phyloP scores from a whole-genome alignment of 345 rosid species.

The Citrus maxima region DNA sequence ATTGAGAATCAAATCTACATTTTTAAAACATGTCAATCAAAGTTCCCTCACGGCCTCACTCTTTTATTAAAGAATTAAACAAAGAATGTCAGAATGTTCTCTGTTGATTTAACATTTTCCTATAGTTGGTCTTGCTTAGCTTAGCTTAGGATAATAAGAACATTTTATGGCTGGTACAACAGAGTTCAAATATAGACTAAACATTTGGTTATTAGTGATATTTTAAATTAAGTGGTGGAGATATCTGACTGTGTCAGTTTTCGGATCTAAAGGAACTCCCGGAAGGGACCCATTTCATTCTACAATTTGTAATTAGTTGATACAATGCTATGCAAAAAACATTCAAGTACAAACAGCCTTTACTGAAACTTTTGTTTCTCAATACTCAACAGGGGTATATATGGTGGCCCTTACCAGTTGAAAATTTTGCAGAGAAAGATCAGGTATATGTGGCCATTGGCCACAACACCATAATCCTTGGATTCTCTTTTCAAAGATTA shows the following conservation, averaged over 20 bases:
- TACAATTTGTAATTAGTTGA: not conserved
- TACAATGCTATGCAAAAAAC: not conserved
- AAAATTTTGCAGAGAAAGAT: not conserved
- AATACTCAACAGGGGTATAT: not conserved
- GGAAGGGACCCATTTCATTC: not conserved
- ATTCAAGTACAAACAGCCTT: slow-evolving; percentile 3
- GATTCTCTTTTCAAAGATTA: slow-evolving; percentile 27
- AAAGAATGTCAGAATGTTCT: slow-evolving; percentile 3
- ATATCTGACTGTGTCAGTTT: not conserved
- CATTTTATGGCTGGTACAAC: not conserved
- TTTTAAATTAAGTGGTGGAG: not conserved
- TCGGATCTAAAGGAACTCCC: not conserved
- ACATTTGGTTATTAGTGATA: not conserved
- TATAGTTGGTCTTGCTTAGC: not conserved
- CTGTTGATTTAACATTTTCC: not conserved
- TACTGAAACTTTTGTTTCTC: slow-evolving; percentile 1
- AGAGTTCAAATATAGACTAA: not conserved
- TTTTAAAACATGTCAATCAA: slow-evolving; percentile 7
- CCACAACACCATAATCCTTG: slow-evolving; percentile 23
- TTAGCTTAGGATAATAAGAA: not conserved
- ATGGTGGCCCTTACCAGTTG: slow-evolving; percentile 10
- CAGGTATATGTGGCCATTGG: slow-evolving; percentile 16
- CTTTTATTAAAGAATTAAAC: not conserved
- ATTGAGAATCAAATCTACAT: slow-evolving; percentile 21
- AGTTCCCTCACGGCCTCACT: not conserved